Evolutionary conservation across 225 moss, liverwort and hornwort species (phyloP), one percentile per base, ranked within the genome.

Genomic region (Neckera pumila): DNA sequence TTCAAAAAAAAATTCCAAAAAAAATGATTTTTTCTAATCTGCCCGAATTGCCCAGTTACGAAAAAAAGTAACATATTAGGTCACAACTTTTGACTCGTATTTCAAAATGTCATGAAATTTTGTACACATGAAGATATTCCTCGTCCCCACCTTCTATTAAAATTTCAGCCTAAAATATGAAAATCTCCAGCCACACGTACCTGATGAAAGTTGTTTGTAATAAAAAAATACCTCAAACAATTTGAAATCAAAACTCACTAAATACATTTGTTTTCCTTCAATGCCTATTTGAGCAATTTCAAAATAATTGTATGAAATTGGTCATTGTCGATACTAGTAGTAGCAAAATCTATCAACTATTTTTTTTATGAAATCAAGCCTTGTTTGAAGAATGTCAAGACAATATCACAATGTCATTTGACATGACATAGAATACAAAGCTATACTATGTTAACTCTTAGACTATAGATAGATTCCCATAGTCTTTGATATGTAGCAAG

Each of bases 401-500:
- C 28, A 45, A 15, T 12, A 76, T 51, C 33, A 25, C 42, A 71
- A 71, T 71, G 26, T 42, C 9, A 51, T 51, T 5, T 76, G 8
- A 42, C 12, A 76, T 12, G 33, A 7, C 7, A 75, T 33, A 20
- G 19, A 20, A 47, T 33, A 4, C 12, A 33, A 47, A 47, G 11
- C 18, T 18, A 31, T 47, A 23, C 47, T 47, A 31, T 11, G 4
- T 18, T 31, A 75, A 2, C 2, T 49, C 17, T 1, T 49, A 4
- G 7, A 47, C 0, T 30, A 19, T 31, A 7, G 2, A 74, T 21
- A 12, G 2, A 73, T 49, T 21, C 20, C 5, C 11, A 33, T 49
- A 21, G 8, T 21, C 8, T 34, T 76, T 3, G 2, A 51, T 34
- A 33, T 49, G 4, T 1, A 12, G 0, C 4, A 19, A 2, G 7